Evolutionary conservation across 306 rosid species (phyloP), one percentile per base, ranked within the genome.

Genomic region (Chamaecrista fasciculata): DNA sequence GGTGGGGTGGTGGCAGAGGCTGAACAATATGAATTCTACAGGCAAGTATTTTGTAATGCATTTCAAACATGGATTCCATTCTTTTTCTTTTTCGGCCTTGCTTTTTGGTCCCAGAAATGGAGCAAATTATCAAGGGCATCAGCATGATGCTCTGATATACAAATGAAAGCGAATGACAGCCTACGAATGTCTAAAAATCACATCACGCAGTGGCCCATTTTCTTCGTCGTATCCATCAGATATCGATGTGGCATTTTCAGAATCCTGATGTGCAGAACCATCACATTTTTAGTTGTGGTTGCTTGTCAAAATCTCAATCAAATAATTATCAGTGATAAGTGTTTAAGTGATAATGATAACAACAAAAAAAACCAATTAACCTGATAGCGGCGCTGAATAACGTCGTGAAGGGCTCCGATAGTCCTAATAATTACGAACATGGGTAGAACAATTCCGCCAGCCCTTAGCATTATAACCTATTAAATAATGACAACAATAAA

Each of bases 361-460:
- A 46, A 52, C n/a, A 8, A 29, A 14, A 14, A 25, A 43, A 57
- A 37, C 8, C 57, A 48, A 37, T 8, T 25, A 56, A 83, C 87
- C 87, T 75, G 82, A 53, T 84, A 69, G 10, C 71, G 84, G 52
- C 74, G 77, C n/a, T 51, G 76, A 47, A 79, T 29, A 56, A 75
- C 86, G 34, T 84, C 74, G 57, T 85, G 98, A 67, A 90, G 40
- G 12, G 83, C 87, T 6, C 89, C 82, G 21, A 94, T 73, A 20
- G 72, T 77, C 70, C 81, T 85, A 64, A 85, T 76, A 44, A 90
- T 61, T 72, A 89, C 55, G 74, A 70, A 86, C 94, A 94, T 90
- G 25, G 98, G 98, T 11, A 94, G 70, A 64, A 94, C 75, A 43
- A 94, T 94, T 37, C 98, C 98, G 33, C 83, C 84, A 0, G 87